phyloP scores from a whole-genome alignment of 352 stramenopile genomes.

The Peronosclerospora sorghi region DNA sequence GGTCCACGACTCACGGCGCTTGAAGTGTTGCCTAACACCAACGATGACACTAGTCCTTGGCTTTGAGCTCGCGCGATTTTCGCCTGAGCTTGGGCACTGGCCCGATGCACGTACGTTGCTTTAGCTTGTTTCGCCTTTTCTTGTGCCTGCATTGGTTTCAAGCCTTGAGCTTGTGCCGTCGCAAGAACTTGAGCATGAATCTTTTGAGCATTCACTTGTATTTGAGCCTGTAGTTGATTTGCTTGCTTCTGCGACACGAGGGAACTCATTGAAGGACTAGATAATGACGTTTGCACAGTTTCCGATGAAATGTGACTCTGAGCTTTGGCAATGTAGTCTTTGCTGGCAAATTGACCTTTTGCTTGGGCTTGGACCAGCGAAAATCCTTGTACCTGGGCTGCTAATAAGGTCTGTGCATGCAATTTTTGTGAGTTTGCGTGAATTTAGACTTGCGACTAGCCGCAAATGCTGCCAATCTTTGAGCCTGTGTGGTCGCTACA shows the following conservation, averaged over 20 bases:
- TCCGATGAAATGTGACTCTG: constrained; percentile 72
- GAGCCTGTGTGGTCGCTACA: constrained; percentile 59
- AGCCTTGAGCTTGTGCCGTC: constrained; percentile 69
- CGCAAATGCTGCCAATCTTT: constrained; percentile 55
- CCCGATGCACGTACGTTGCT: constrained; percentile 76
- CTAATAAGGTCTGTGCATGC: constrained; percentile 72
- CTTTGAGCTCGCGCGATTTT: constrained; percentile 75
- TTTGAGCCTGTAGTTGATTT: constrained; percentile 78
- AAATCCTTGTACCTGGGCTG: constrained; percentile 73
- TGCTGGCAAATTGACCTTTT: constrained; percentile 79
- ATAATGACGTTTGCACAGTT: constrained; percentile 37
- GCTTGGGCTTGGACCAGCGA: constrained; percentile 79
- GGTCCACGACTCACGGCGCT: constrained; percentile 15
- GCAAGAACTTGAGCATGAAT: constrained; percentile 82
- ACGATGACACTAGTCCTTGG: constrained; percentile 33
- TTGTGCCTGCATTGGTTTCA: constrained; percentile 80
- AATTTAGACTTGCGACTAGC: constrained; percentile 83
- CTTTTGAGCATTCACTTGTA: constrained; percentile 85
- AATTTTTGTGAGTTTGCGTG: constrained; percentile 84
- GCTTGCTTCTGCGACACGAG: constrained; percentile 71
- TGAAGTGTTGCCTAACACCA: constrained; percentile 13
- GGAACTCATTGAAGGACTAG: constrained; percentile 35
- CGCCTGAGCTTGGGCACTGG: constrained; percentile 78
- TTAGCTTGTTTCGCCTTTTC: constrained; percentile 87
- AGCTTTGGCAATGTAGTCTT: constrained; percentile 85